These are phyloP conservation scores for Penicillium diatomitis DNA, from an alignment of 495 filamentous ascomycete species.

Conservation along the genomic window DNA sequence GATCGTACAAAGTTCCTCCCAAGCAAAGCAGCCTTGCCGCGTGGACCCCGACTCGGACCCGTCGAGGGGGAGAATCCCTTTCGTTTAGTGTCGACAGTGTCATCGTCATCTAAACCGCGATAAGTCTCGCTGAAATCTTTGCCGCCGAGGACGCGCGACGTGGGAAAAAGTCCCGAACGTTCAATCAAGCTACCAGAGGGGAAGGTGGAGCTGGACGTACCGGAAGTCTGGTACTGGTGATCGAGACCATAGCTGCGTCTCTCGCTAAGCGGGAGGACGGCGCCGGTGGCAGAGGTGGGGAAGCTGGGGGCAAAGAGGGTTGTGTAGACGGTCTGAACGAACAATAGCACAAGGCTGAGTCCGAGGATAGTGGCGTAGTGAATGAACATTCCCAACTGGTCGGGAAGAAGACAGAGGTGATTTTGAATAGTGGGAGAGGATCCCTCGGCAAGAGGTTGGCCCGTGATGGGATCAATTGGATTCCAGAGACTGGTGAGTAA, in stretches of 20 bases:
- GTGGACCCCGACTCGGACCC: conserved; percentile 2
- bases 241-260: conserved; percentile 9
- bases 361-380: conserved; percentile 57
- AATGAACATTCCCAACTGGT: conserved; percentile 75
- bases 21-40: conserved; percentile 8
- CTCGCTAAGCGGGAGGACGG: conserved; percentile 33
- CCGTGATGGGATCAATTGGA: conserved; percentile 56
- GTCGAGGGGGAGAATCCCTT: conserved; percentile 11
- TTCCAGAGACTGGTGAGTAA: conserved; percentile 86
- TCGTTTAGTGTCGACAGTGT: conserved; percentile 13
- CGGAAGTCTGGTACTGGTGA: conserved; percentile 24
- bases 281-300: conserved; percentile 5
- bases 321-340: conserved; percentile 51
- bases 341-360: conserved; percentile 50
- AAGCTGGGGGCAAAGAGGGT: conserved; percentile 12
- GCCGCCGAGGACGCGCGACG: conserved; percentile 16
- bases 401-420: conserved; percentile 84
- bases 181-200: conserved; percentile 25
- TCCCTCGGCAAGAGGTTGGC: conserved; percentile 41
- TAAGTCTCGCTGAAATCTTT: conserved; percentile 18
- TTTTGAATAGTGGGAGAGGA: conserved; percentile 59
- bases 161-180: conserved; percentile 19
- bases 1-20: conserved; percentile 17
- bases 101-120: conserved; percentile 18
- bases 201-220: conserved; percentile 31